Conservation (phyloP, 768 basidiomycete species). For the Suillus subluteus region DNA sequence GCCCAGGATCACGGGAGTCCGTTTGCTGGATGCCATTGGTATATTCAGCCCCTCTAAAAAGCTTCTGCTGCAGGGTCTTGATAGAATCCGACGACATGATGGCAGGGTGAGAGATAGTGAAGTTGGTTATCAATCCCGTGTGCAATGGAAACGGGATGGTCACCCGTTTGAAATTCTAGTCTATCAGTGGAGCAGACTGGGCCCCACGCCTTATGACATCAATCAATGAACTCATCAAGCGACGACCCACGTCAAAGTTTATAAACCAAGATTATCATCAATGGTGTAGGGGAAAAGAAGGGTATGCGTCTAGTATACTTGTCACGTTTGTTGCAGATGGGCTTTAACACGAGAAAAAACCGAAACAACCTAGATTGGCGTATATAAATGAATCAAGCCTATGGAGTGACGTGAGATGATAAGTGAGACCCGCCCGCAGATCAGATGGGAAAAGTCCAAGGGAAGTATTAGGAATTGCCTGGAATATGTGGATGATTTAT, state of each 20-base stretch:
- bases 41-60: conserved; percentile 55
- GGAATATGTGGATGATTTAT: conserved; percentile 15
- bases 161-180: conserved; percentile 25
- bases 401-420: conserved; percentile 18
- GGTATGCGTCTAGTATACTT: conserved; percentile 29
- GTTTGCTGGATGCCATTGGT: conserved; percentile 21
- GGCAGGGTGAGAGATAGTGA: conserved; percentile 16
- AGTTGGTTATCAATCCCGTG: neutral
- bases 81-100: conserved; percentile 48
- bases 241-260: neutral
- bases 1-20: conserved; percentile 36
- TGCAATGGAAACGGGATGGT: conserved; percentile 1
- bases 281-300: conserved; percentile 13
- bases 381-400: conserved; percentile 12
- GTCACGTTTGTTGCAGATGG: conserved; percentile 11
- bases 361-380: conserved; percentile 1
- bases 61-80: conserved; percentile 73
- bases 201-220: conserved; percentile 3
- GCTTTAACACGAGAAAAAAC: conserved; percentile 3
- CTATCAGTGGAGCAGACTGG: conserved; percentile 1
- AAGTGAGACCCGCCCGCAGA: conserved; percentile 36
- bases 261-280: conserved; percentile 8
- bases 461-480: conserved; percentile 12
- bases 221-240: neutral
- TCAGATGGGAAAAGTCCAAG: conserved; percentile 19